These are phyloP conservation scores for Phytophthora palmivora DNA, from an alignment of 352 stramenopile genomes.

Conservation along the genomic window DNA sequence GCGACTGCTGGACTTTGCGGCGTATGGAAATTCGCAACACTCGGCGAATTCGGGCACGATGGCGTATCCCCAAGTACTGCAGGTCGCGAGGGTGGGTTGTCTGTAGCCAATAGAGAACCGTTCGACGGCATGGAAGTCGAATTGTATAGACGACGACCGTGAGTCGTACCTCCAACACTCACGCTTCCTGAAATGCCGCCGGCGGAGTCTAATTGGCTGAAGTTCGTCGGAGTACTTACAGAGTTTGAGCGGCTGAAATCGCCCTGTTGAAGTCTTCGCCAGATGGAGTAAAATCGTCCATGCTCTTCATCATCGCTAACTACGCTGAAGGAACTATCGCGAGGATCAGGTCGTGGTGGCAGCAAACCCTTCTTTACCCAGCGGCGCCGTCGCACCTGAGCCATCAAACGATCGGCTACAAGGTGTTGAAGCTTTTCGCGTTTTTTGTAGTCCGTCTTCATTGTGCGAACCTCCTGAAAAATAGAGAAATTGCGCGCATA, in stretches of 20 bases:
- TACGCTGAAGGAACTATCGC: constrained; percentile 64
- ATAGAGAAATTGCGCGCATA: constrained; percentile 90
- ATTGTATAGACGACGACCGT: constrained; percentile 35
- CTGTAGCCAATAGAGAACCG: constrained; percentile 42
- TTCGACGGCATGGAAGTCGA: constrained; percentile 44
- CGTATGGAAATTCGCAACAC: constrained; percentile 42
- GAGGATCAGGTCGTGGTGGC: constrained; percentile 34
- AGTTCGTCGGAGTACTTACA: constrained; percentile 51
- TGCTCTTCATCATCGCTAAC: constrained; percentile 75
- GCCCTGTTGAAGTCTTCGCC: constrained; percentile 66
- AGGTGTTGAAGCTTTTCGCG: constrained; percentile 89
- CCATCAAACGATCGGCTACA: constrained; percentile 84
- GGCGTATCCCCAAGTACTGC: constrained; percentile 30
- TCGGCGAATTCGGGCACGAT: too few relatives aligned
- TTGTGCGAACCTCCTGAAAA: constrained; percentile 86
- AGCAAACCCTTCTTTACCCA: constrained; percentile 79
- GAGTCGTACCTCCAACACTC: constrained; percentile 27
- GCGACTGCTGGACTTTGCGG: constrained; percentile 50
- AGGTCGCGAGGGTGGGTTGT: constrained; percentile 44
- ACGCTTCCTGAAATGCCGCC: constrained; percentile 31
- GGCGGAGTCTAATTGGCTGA: constrained; percentile 44
- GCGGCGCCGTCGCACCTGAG: constrained; percentile 80
- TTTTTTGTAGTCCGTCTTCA: constrained; percentile 78
- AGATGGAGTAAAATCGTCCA: constrained; percentile 71
- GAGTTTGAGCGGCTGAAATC: constrained; percentile 80